These are phyloP conservation scores for Erysimum pusillum DNA, from an alignment of 441 rosid genomes.

Conservation along the genomic window DNA sequence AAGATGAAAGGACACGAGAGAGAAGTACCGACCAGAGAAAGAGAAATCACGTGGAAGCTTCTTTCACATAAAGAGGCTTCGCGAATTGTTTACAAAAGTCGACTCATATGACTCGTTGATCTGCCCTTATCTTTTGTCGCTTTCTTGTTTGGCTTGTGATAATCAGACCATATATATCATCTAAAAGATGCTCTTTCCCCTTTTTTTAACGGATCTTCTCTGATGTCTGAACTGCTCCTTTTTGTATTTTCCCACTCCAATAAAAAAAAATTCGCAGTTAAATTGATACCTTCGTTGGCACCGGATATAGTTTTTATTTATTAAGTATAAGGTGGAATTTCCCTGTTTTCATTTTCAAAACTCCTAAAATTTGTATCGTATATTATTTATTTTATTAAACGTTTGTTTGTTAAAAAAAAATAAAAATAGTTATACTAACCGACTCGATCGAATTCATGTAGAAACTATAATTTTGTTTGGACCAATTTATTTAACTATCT, in stretches of 20 bases:
- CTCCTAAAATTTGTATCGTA: background rate
- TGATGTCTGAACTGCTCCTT: slow-evolving; percentile 16
- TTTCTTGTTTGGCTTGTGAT: slow-evolving; percentile 33
- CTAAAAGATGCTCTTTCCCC: slow-evolving; percentile 31
- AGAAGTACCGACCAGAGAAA: slow-evolving; percentile 38
- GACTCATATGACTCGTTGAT: slow-evolving; percentile 10
- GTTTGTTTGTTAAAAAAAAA: no score
- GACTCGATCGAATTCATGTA: no score
- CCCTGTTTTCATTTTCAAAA: background rate
- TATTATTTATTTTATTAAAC: no score
- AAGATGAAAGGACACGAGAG: slow-evolving; percentile 12
- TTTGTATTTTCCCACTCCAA: slow-evolving; percentile 9
- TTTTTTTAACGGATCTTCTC: slow-evolving; percentile 20
- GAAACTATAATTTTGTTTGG: no score
- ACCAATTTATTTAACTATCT: no score
- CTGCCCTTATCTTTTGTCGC: slow-evolving; percentile 30
- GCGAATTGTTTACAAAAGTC: slow-evolving; percentile 33
- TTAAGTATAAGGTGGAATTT: background rate
- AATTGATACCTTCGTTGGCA: background rate
- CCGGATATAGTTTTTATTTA: background rate
- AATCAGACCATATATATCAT: slow-evolving; percentile 13
- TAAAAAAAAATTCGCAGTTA: background rate
- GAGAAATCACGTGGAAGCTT: slow-evolving; percentile 45
- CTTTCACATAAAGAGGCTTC: slow-evolving; percentile 26
- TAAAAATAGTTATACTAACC: no score